Base-by-base conservation (phyloP, 768 basidiomycete species). In the Favolaschia claudopus region DNA sequence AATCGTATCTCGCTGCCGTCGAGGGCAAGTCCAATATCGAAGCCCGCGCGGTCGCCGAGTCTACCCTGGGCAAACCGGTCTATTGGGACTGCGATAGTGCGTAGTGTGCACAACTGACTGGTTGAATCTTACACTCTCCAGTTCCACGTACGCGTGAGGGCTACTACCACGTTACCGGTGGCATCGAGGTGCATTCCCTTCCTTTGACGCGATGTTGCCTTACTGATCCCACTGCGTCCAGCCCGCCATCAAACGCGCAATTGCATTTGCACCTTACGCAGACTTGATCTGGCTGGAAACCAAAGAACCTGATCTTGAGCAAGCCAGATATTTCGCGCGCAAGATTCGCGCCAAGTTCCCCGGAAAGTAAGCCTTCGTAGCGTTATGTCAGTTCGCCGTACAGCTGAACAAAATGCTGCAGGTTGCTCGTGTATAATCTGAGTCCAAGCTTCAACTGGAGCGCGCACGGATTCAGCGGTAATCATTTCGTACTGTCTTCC, bases 371-470 rank as follows among this genome's bases (percentile, higher is more conserved):
- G 82, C 68, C 17, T 14, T 22, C 47, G 31, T 5, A 51, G 44
- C 20, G 38, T 24, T 28, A 7, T 42, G 22, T 15, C 46, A 36
- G 19, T 43, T 28, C 17, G n/a, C n/a, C 33, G 54, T 32, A 25
- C n/a, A 28, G 15, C 20, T 43, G 34, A 40, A 22, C 2, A 52
- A 28, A 39, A 20, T 48, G 63, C 49, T 56, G 56, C 61, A 92
- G 89, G 67, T 89, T 86, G 87, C 85, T 97, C 64, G 94, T 96
- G 20, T 97, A 96, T 71, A 97, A 96, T 71, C 77, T 97, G 55
- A 95, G 93, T 67, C 95, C 95, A 5, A 93, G 92, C 69, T 96
- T 96, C 79, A 95, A 96, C 72, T 96, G 94, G 95, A 77, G 85
- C n/a, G 82, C 80, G 24, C 87, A 89, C 66, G 93, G 93, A 14